phyloP scores from a whole-genome alignment of 495 filamentous ascomycete species.

The Pseudoneurospora amorphoporcata region DNA sequence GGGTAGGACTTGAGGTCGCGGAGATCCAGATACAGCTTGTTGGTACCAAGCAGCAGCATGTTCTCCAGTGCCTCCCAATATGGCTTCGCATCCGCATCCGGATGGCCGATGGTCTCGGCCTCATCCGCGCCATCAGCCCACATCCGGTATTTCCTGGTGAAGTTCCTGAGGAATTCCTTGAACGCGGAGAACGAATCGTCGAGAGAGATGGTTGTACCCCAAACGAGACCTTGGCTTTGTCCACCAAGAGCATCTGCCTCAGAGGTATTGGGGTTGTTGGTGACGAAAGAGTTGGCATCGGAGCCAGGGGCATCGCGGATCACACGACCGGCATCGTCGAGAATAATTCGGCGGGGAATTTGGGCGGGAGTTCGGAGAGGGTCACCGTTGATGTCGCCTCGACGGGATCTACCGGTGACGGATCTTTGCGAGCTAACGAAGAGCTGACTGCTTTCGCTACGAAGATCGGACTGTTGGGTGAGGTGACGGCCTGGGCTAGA shows the following conservation, averaged over 20 bases:
- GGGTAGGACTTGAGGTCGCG: conserved; percentile 90
- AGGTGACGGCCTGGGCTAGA: conserved; percentile 64
- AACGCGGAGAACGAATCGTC: conserved; percentile 77
- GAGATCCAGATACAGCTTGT: conserved; percentile 76
- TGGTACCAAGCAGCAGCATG: conserved; percentile 78
- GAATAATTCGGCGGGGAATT: conserved; percentile 60
- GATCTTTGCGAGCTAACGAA: conserved; percentile 64
- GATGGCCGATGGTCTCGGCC: conserved; percentile 55
- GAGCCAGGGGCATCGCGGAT: conserved; percentile 50
- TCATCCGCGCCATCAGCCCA: conserved; percentile 75
- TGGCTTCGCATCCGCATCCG: conserved; percentile 55
- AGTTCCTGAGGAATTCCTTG: conserved; percentile 85
- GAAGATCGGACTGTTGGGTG: conserved; percentile 51
- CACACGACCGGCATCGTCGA: conserved; percentile 72
- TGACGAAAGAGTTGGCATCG: conserved; percentile 77
- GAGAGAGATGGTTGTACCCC: conserved; percentile 95
- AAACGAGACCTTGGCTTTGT: conserved; percentile 71
- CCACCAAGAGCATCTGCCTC: conserved; percentile 85
- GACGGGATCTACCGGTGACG: conserved; percentile 47
- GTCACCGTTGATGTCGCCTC: conserved; percentile 78
- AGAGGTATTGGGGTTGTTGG: conserved; percentile 77
- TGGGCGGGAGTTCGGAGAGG: conserved; percentile 53
- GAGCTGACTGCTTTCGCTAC: conserved; percentile 72
- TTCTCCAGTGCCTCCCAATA: conserved; percentile 81
- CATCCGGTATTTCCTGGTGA: conserved; percentile 85